Evolutionary conservation across 2,329 filamentous ascomycete species (phyloP).

Genomic region (Clonostachys sp.): DNA sequence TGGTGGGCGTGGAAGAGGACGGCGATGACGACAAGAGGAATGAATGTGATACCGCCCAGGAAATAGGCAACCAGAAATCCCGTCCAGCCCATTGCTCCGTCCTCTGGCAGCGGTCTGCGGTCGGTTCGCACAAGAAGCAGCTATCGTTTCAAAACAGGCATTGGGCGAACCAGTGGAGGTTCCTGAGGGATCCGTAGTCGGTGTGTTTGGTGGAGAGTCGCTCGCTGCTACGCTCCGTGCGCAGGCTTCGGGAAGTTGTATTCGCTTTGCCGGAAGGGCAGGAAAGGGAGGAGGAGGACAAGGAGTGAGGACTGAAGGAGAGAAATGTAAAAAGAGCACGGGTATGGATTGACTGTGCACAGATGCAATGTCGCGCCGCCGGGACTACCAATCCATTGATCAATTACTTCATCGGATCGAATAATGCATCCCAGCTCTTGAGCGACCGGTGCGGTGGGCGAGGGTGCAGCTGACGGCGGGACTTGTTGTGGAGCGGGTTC

Average conservation of each 20-base stretch:
- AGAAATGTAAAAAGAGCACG: neutral
- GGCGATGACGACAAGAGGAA: slow-evolving; percentile 64
- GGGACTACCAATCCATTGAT: no score
- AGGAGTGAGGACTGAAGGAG: neutral
- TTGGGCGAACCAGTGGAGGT: neutral
- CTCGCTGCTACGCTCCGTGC: no score
- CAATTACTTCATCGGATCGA: no score
- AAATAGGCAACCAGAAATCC: slow-evolving; percentile 72
- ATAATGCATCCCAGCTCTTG: no score
- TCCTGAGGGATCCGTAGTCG: neutral
- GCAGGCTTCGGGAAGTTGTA: no score
- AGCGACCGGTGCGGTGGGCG: no score
- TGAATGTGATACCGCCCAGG: slow-evolving; percentile 81
- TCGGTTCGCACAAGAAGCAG: neutral
- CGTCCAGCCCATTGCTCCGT: slow-evolving; percentile 41
- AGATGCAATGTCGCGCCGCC: no score
- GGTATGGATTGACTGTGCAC: neutral
- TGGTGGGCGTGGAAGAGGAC: slow-evolving; percentile 65
- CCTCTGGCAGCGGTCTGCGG: neutral
- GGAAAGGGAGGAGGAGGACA: neutral
- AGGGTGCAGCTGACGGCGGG: no score
- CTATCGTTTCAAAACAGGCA: neutral
- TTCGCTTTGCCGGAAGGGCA: neutral
- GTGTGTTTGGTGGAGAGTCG: neutral
- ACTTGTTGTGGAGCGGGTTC: no score